phyloP scores from a whole-genome alignment of 2,329 filamentous ascomycete species.

The Rutstroemia sp. region DNA sequence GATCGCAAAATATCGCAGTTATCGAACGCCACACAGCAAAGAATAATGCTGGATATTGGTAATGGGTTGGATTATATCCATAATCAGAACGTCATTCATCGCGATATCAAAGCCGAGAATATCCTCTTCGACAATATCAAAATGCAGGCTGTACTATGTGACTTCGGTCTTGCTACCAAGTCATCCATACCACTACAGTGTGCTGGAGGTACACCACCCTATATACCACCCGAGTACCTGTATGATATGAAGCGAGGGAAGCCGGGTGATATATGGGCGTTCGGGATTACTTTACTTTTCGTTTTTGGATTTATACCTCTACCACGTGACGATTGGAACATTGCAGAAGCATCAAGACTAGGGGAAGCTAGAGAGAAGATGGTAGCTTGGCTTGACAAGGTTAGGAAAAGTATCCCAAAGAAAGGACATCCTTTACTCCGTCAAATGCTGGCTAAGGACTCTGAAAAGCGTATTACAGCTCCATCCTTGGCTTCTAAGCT shows the following conservation, averaged over 20 bases:
- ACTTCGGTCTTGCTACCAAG: slow-evolving; percentile 11
- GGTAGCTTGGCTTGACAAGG: background rate
- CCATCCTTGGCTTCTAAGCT: background rate
- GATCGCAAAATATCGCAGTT: slow-evolving; percentile 8
- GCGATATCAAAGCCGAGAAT: no score
- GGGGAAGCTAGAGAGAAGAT: background rate
- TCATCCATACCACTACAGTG: background rate
- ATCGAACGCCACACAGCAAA: slow-evolving; percentile 4
- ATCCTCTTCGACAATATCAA: no score
- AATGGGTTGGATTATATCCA: background rate
- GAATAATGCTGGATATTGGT: slow-evolving; percentile 12
- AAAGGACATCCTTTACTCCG: background rate
- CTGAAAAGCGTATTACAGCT: background rate
- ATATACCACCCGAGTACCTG: slow-evolving; percentile 11
- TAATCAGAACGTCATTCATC: no score
- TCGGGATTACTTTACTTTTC: slow-evolving; percentile 4
- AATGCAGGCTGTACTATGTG: slow-evolving; percentile 10
- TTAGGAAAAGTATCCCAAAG: background rate
- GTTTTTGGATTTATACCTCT: background rate
- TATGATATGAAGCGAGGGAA: slow-evolving; percentile 1
- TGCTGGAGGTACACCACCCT: slow-evolving; percentile 8
- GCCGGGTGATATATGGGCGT: slow-evolving; percentile 10
- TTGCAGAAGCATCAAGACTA: background rate
- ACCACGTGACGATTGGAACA: background rate
- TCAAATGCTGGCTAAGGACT: slow-evolving; percentile 1